Base-by-base conservation (phyloP, 805 yeast species). In the Ogataea glucozyma region DNA sequence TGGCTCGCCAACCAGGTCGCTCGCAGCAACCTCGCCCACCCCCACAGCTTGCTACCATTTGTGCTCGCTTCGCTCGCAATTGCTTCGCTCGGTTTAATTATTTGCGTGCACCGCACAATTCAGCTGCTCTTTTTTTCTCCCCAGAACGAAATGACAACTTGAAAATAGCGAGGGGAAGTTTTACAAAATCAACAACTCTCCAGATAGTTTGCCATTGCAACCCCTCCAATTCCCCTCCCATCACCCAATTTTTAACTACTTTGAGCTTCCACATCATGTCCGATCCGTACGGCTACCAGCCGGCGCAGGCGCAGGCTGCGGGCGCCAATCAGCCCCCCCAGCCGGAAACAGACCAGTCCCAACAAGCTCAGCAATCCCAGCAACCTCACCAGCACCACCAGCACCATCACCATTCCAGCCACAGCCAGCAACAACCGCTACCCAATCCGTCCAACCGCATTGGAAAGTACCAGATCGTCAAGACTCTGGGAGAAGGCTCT, bases 401-500 rank as follows among this genome's bases (percentile, higher is more conserved):
- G 13, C 56, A 50, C 29, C 53, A 50, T 20, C 57, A 57, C 16
- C 54, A 47, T 48, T 23, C 46, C 21, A 14, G 51, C 11, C 40
- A 57, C 14, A 27, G 26, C 19, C 13, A 26, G 24, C 21, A 27
- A 12, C 35, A 31, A 14, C 26, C 26, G 42, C 26, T 47, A 23
- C 36, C 53, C 31, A 21, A 36, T 38, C 22, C 57, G 21, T 31
- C 58, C 12, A 55, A 54, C 12, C 52, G 90, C 44, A 88, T 93
- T 38, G 99, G 98, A 14, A 85, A 91, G 53, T 90, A 91, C 67
- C 97, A 90, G 63, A 84, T 90, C 40, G 86, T 90, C 54, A 87
- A 89, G 62, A 89, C 96, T 3, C 71, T 90, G 17, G 98, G 98
- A 26, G 97, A 90, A 61, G 98, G 98, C 18, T 89, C 97, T 0